Base-by-base conservation (phyloP, 371 early-diverging fungal species). In the Apophysomyces elegans region DNA sequence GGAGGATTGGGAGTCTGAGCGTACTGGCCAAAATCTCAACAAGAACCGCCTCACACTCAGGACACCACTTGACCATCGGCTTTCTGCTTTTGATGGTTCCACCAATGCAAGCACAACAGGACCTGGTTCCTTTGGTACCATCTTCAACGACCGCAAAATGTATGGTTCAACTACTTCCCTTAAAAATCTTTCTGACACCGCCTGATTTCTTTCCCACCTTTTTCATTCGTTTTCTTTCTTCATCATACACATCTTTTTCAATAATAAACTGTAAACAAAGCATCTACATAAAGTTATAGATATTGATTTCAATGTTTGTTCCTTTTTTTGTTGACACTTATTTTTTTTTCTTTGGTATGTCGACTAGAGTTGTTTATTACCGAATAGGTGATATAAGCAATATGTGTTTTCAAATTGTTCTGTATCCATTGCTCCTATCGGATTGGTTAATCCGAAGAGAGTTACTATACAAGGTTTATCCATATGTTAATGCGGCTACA, bases 1-100 rank as follows among this genome's bases (percentile, higher is more conserved):
- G 87, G 85, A 85, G 47, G 90, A 90, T 57, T 91, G 91, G 91
- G 91, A 90, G 68, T 73, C 83, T 44, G 91, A 90, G 43, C 79
- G 90, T 26, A 80, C 80, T 5, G 83, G 80, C 1, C 76, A 68
- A 35, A 69, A 70, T n/a, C 39, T 66, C 18, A 65, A 64, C 44
- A 77, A 74, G 47, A 75, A 74, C 39, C 70, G 71, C 26, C 38
- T 75, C n/a, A 65, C 70, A 1, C 65, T 79, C 13, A 78, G 68
- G 32, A 76, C 75, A 45, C 81, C 81, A 39, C 41, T 67, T 46
- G 71, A 75, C 61, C 58, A 65, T 14, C 58, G 63, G 4, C 43
- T 64, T 14, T 50, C 54, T 50, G 75, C 78, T 5, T 78, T 79
- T 62, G 75, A 75, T 62, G 73, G 76, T 18, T 16, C 37, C 4